These are phyloP conservation scores for Shiraia bambusicola DNA, from an alignment of 2,329 filamentous ascomycete genomes.

Conservation along the genomic window DNA sequence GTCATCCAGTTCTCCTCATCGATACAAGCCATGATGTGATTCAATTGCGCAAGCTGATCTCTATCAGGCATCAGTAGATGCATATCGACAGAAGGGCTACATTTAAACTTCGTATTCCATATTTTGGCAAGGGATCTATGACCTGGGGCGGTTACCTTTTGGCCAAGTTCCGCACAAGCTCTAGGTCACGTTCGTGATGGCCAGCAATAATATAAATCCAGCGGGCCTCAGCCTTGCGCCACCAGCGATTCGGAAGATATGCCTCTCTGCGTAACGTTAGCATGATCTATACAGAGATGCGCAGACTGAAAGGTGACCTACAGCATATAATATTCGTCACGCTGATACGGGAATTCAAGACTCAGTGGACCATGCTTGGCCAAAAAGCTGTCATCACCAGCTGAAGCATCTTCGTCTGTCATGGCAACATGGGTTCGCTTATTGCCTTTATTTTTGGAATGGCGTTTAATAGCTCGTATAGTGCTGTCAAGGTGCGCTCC, in stretches of 20 bases:
- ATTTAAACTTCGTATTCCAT: neutral
- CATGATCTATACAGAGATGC: neutral
- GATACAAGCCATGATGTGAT: slow-evolving; percentile 19
- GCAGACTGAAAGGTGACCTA: slow-evolving; percentile 11
- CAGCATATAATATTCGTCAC: slow-evolving; percentile 62
- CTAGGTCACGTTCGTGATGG: slow-evolving; percentile 46
- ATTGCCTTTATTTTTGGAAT: slow-evolving; percentile 54
- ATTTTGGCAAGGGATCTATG: neutral
- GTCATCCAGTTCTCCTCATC: slow-evolving; percentile 21
- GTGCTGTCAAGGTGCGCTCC: slow-evolving; percentile 53
- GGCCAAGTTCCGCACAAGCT: slow-evolving; percentile 23
- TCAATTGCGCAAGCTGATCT: slow-evolving; percentile 19
- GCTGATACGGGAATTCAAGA: slow-evolving; percentile 56
- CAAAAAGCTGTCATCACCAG: slow-evolving; percentile 55
- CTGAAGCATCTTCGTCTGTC: slow-evolving; percentile 48
- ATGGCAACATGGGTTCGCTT: slow-evolving; percentile 49
- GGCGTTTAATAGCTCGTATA: slow-evolving; percentile 49
- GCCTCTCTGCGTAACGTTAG: slow-evolving; percentile 44
- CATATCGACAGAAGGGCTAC: neutral
- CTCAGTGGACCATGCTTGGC: slow-evolving; percentile 54
- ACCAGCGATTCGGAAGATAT: slow-evolving; percentile 59
- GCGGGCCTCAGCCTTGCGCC: slow-evolving; percentile 48
- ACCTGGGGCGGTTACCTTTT: slow-evolving; percentile 7
- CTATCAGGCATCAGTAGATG: slow-evolving; percentile 11
- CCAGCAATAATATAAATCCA: slow-evolving; percentile 54